Evolutionary conservation across 1,284 basidiomycete genomes (phyloP), one percentile per base, ranked within the genome.

Genomic region (Ustilago trichophora): DNA sequence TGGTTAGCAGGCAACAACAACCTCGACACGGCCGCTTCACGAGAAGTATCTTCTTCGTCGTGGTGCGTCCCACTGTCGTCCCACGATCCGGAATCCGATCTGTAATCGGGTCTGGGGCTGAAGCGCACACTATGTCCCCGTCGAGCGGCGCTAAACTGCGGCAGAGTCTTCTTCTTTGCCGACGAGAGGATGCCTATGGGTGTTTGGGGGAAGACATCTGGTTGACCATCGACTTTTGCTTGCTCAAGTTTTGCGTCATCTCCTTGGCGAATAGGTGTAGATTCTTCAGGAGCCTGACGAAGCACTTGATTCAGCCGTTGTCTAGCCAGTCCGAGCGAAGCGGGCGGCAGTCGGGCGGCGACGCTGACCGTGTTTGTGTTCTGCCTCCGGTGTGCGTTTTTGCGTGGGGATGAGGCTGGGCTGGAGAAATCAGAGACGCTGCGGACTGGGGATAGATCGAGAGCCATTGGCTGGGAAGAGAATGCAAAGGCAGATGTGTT

Each of bases 71-170:
- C 37, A 32, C 51, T 56, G 25, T 65, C 57, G 19, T 62, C 67
- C 62, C 59, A 69, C 21, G 52, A 56, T 8, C 67, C 67, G 18
- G 67, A 70, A 46, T 70, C 67, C n/a, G 62, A 65, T 3, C 67
- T 19, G 24, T 65, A 70, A 33, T 70, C 67, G 0, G 67, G 67
- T 27, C 56, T 38, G 22, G 67, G 67, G 18, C 67, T 70, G 45
- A 70, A 70, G 2, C 67, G 35, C 1, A 70, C 67, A 35, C 57
- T 70, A 18, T 59, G 66, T 16, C 55, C 46, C 11, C 57, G 26
- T 5, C 50, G 21, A 1, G 45, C 45, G 2, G 49, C 34, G 21
- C 52, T 55, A 19, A 53, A 33, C 34, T 42, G 40, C 26, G 44
- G 25, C 27, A 33, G 10, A 0, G 38, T 47, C 27, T 59, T 63